Percentiles rank a stretch among this genome's conserved stretches.
Conservation (phyloP, 31 red algal genomes). For the Bonnemaisonia californica region DNA sequence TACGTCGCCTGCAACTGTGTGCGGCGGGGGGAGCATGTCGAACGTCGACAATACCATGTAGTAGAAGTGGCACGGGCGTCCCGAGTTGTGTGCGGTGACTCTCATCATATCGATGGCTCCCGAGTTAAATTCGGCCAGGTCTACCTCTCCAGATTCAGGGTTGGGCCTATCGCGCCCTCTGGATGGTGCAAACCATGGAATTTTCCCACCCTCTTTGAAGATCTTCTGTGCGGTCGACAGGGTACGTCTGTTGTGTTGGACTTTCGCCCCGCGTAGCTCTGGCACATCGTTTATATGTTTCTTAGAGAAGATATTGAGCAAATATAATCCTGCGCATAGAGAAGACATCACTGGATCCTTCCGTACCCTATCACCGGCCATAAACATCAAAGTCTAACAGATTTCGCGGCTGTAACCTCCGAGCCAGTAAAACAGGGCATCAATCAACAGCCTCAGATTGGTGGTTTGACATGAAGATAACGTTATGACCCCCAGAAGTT, state of each 20-base stretch:
- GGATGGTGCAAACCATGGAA: constrained; percentile 92
- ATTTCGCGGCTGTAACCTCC: constrained; percentile 41
- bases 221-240: constrained; percentile 46
- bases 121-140: constrained; percentile 79
- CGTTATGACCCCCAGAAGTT: constrained; percentile 72
- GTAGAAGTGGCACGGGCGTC: constrained; percentile 84
- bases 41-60: constrained; percentile 92
- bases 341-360: constrained; percentile 92
- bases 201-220: constrained; percentile 81
- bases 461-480: constrained; percentile 92
- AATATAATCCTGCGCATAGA: constrained; percentile 82
- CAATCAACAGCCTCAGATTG: constrained; percentile 85
- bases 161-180: constrained; percentile 87
- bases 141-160: constrained; percentile 52
- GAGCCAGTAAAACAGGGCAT: constrained; percentile 72
- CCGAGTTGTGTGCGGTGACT: constrained; percentile 76
- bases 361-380: constrained; percentile 96
- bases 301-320: constrained; percentile 97
- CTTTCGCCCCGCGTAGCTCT: constrained; percentile 72
- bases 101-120: constrained; percentile 90
- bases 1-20: constrained; percentile 62
- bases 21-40: constrained; percentile 92
- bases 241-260: constrained; percentile 86
- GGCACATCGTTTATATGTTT: constrained; percentile 95
- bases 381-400: constrained; percentile 76